Conservation (phyloP, 139 green algal genomes). For the Diplosphaera chodatii region DNA sequence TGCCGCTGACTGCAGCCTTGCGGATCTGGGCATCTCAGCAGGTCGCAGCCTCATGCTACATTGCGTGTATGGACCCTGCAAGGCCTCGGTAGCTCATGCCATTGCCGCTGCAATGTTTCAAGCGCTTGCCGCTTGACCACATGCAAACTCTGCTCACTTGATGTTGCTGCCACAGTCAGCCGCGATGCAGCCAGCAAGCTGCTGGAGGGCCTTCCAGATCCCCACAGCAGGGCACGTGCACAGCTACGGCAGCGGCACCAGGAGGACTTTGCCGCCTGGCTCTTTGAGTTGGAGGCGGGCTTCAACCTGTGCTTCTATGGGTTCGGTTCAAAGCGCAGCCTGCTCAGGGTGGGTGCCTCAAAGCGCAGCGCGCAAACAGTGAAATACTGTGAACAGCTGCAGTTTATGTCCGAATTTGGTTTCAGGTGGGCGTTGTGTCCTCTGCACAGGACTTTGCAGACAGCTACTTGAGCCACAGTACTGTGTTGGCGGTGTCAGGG, state of each 20-base stretch:
- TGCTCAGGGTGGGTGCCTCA: constrained; percentile 44
- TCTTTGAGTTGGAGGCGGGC: constrained; percentile 10
- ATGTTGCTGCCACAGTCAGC: neutral
- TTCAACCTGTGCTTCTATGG: constrained; percentile 82
- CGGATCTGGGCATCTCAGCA: neutral
- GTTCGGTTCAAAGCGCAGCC: constrained; percentile 67
- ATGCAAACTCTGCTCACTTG: too few species aligned
- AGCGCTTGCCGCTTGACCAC: too few species aligned
- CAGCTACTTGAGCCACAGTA: constrained; percentile 14
- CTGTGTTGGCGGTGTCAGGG: constrained; percentile 50
- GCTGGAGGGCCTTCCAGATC: neutral
- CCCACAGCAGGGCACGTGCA: neutral
- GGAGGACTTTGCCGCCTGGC: neutral
- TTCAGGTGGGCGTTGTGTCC: neutral
- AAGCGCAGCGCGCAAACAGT: too few species aligned
- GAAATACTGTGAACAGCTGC: neutral
- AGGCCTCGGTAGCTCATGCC: too few species aligned
- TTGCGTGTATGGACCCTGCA: too few species aligned
- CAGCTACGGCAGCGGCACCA: neutral
- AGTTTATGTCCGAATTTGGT: neutral
- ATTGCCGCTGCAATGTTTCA: too few species aligned
- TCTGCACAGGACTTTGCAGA: neutral
- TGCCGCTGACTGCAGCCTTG: neutral
- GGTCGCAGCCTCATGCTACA: too few species aligned
- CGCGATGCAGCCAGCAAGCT: neutral